Percentiles rank a stretch among this genome's conserved stretches.
phyloP scores from a whole-genome alignment of 768 basidiomycete species.

The Naganishia randhawae region DNA sequence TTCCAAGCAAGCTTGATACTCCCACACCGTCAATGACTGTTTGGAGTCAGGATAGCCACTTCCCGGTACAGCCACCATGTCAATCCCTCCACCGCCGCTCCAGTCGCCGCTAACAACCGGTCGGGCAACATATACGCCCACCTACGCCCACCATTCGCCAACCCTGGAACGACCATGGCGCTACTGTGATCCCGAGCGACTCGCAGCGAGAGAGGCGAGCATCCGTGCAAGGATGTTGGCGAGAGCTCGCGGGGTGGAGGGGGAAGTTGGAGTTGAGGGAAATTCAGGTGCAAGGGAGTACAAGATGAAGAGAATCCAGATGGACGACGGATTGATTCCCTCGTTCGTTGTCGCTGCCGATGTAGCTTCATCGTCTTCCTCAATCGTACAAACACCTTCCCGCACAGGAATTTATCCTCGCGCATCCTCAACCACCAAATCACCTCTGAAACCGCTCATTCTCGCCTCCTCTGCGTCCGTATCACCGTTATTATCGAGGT shows the following conservation, averaged over 20 bases:
- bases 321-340: background rate
- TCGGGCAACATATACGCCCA: no score
- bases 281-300: background rate
- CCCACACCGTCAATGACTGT: no score
- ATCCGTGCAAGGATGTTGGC: conserved; percentile 6
- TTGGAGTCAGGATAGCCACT: no score
- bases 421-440: background rate
- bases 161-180: background rate
- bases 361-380: no score
- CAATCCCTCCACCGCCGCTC: no score
- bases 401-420: background rate
- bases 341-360: no score
- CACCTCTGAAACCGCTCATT: background rate
- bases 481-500: background rate
- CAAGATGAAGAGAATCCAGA: background rate
- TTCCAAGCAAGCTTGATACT: no score
- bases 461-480: background rate
- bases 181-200: background rate
- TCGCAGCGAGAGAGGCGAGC: background rate
- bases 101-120: no score
- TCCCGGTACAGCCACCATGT: no score
- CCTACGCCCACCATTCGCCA: no score
- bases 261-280: background rate
- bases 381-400: background rate
- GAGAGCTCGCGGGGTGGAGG: background rate